Evolutionary conservation across 345 rosid species (phyloP).

Genomic region (Eucalyptus curtisii): DNA sequence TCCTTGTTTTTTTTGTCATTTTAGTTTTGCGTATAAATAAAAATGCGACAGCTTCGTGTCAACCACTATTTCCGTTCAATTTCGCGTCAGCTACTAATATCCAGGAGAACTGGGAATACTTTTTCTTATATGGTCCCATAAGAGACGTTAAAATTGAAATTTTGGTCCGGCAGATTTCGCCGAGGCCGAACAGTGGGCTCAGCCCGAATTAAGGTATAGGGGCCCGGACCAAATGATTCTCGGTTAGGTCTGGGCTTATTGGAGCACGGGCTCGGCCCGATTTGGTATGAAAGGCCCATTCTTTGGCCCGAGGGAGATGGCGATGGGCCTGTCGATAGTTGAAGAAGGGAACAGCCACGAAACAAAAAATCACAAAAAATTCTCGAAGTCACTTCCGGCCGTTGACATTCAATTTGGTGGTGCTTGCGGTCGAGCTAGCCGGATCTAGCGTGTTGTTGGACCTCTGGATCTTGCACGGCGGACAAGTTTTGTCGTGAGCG

Average conservation of each 20-base stretch:
- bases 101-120: background rate
- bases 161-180: background rate
- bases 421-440: background rate
- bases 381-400: background rate
- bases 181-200: background rate
- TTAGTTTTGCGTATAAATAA: background rate
- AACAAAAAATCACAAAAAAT: background rate
- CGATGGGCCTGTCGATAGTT: background rate
- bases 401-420: background rate
- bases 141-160: background rate
- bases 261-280: background rate
- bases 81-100: background rate
- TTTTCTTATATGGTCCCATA: background rate
- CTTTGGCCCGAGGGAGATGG: background rate
- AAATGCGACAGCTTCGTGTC: background rate
- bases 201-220: background rate
- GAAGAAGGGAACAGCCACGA: background rate
- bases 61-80: background rate
- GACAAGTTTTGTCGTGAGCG: background rate
- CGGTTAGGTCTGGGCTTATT: background rate
- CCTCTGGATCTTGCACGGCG: background rate
- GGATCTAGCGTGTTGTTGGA: background rate
- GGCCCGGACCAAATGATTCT: background rate
- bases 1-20: no score
- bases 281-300: background rate